A percentile compares a stretch with the other conserved stretches of the same genome.
These are phyloP conservation scores for Jaapia argillacea DNA, from an alignment of 768 basidiomycete genomes.

Conservation along the genomic window DNA sequence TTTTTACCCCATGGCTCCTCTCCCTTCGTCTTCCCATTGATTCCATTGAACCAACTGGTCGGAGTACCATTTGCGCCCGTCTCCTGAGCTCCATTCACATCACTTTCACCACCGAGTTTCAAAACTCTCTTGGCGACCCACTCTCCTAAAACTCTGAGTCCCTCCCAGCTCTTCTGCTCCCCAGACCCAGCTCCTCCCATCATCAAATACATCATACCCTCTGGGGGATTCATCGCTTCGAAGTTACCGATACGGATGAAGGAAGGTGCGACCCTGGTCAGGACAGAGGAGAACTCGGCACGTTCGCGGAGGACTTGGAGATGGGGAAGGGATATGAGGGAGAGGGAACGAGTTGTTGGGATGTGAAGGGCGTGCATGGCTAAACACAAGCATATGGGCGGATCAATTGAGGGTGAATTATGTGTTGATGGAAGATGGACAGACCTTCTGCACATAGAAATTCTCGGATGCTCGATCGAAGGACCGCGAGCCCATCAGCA, in stretches of 20 bases:
- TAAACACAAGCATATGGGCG: constrained; percentile 16
- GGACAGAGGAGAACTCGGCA: constrained; percentile 59
- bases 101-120: constrained; percentile 28
- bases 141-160: constrained; percentile 60
- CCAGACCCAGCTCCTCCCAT: too few species aligned
- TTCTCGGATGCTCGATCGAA: constrained; percentile 92
- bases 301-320: constrained; percentile 72
- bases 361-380: constrained; percentile 75
- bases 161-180: constrained; percentile 67
- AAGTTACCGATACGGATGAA: constrained; percentile 91
- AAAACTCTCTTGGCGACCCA: constrained; percentile 64
- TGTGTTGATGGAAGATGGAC: constrained; percentile 6
- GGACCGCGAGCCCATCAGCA: constrained; percentile 91
- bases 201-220: constrained; percentile 51
- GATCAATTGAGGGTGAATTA: constrained; percentile 12
- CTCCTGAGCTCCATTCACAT: constrained; percentile 18
- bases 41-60: too few species aligned
- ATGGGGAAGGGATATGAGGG: constrained; percentile 64
- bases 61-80: too few species aligned
- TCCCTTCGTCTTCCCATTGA: too few species aligned
- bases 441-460: constrained; percentile 87
- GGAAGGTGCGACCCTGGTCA: constrained; percentile 77
- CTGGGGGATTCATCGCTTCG: constrained; percentile 72
- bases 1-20: constrained; percentile 56
- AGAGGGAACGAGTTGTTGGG: constrained; percentile 82